Evolutionary conservation across 306 rosid species (phyloP).

Genomic region (Castanea crenata): DNA sequence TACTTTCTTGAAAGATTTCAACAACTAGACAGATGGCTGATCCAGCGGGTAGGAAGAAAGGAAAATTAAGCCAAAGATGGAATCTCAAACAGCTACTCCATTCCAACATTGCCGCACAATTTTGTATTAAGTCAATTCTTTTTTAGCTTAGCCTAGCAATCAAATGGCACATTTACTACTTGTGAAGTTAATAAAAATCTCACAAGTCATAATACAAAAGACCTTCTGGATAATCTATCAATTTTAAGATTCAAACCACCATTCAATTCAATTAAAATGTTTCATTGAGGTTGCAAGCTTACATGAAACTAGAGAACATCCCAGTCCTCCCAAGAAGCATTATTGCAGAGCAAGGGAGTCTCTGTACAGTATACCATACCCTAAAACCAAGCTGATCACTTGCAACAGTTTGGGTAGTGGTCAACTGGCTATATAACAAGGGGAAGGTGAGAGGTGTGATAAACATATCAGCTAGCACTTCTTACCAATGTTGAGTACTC

Average conservation of each 20-base stretch:
- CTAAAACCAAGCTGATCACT: constrained; percentile 3
- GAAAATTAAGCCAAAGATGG: neutral
- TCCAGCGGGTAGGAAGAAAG: neutral
- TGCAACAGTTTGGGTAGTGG: constrained; percentile 3
- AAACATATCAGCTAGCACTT: constrained; percentile 35
- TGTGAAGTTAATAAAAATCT: neutral
- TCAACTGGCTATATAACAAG: constrained; percentile 19
- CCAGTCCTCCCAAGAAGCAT: neutral
- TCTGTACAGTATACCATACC: constrained; percentile 11
- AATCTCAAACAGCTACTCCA: neutral
- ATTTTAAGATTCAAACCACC: neutral
- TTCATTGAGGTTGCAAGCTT: neutral
- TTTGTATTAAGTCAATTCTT: neutral
- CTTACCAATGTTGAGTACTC: constrained; percentile 56
- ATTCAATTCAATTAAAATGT: neutral
- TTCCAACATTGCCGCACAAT: neutral
- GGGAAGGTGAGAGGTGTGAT: constrained; percentile 15
- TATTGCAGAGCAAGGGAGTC: constrained; percentile 1
- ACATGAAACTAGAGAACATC: neutral
- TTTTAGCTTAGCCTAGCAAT: neutral
- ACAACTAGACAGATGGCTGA: neutral
- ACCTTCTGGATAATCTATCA: neutral
- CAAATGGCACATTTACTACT: neutral
- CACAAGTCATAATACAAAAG: neutral
- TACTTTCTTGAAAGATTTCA: neutral